Conservation (phyloP, 345 rosid genomes). For the Syzygium aqueum region DNA sequence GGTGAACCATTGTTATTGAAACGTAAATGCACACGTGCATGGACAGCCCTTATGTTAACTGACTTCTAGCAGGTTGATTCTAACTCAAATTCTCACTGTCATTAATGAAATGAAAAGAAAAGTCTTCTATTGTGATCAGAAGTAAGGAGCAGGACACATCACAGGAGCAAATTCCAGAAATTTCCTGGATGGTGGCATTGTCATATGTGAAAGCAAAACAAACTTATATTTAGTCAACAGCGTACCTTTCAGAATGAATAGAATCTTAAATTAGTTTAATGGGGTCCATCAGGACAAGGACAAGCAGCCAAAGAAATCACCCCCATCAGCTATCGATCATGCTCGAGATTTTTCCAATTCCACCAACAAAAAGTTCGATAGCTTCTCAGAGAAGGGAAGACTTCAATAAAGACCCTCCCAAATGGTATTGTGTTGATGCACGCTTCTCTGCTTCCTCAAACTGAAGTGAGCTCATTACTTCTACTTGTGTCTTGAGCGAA, state of each 20-base stretch:
- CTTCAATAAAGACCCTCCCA: not conserved
- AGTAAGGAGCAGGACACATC: not conserved
- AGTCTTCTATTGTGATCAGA: not conserved
- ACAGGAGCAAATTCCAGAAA: not conserved
- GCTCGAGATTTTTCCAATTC: not conserved
- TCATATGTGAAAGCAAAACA: not conserved
- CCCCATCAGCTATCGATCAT: not conserved
- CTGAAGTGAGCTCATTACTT: not conserved
- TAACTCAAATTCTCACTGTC: not conserved
- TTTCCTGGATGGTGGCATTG: not conserved
- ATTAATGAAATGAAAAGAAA: not conserved
- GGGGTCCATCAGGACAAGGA: not conserved
- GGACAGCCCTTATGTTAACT: too few relatives aligned
- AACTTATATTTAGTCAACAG: not conserved
- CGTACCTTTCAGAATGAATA: not conserved
- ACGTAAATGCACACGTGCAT: too few relatives aligned
- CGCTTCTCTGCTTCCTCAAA: not conserved
- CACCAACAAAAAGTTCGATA: not conserved
- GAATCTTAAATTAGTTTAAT: too few relatives aligned
- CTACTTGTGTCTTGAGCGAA: not conserved
- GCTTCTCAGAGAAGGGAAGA: not conserved
- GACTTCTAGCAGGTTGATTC: not conserved
- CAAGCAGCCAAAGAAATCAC: not conserved
- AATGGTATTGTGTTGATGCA: not conserved
- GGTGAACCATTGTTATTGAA: too few relatives aligned